A percentile compares a stretch with the other conserved stretches of the same genome.
phyloP scores from a whole-genome alignment of 164 flowering plant genomes.

The Annona cherimola region DNA sequence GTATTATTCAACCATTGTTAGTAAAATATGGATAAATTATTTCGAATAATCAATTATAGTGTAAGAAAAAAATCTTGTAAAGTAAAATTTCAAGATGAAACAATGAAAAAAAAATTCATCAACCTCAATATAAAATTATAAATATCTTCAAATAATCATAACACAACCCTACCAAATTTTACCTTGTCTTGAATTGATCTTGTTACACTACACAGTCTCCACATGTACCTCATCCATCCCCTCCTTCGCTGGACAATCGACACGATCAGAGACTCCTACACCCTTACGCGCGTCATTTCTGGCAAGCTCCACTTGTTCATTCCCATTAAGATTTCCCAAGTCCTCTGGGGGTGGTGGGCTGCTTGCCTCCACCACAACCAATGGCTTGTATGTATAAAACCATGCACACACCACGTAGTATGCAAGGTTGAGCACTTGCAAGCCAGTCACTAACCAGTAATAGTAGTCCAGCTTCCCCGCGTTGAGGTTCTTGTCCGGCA shows the following conservation, averaged over 20 bases:
- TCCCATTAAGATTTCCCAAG: slow-evolving; percentile 4
- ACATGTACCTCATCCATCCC: not conserved
- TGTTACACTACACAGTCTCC: not conserved
- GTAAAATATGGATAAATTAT: too few species aligned
- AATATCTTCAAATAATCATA: too few species aligned
- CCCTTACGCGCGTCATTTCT: not conserved
- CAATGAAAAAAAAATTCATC: too few species aligned
- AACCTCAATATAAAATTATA: too few species aligned
- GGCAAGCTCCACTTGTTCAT: slow-evolving; percentile 20
- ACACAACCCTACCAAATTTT: too few species aligned
- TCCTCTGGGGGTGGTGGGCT: not conserved
- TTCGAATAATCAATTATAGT: too few species aligned
- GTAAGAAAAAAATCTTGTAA: too few species aligned
- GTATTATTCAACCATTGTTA: too few species aligned
- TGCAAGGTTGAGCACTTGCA: slow-evolving; percentile 49
- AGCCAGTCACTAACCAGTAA: slow-evolving; percentile 47
- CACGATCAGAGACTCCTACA: not conserved
- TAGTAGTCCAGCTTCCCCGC: slow-evolving; percentile 54
- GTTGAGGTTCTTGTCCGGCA: slow-evolving; percentile 58
- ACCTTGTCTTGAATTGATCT: too few species aligned
- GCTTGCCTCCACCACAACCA: slow-evolving; percentile 25
- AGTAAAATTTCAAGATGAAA: too few species aligned
- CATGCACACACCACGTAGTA: slow-evolving; percentile 46
- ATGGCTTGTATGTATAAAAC: slow-evolving; percentile 46
- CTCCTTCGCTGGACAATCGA: not conserved